phyloP scores from a whole-genome alignment of 2,329 filamentous ascomycete species.

The Trichocomaceae sp. region DNA sequence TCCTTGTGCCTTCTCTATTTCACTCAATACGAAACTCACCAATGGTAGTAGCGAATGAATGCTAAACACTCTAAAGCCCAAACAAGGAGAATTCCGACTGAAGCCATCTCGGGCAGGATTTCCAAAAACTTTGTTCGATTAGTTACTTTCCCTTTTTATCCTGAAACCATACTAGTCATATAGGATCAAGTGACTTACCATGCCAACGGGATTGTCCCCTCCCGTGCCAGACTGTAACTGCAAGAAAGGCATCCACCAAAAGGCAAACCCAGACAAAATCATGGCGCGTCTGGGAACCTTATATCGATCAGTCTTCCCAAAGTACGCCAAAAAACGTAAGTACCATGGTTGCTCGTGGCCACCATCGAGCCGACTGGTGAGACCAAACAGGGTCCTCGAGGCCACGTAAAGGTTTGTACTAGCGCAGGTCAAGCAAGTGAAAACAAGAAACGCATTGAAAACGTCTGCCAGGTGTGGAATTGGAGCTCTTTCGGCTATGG shows the following conservation, averaged over 20 bases:
- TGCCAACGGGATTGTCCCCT: conserved; percentile 14
- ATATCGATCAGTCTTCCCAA: conserved; percentile 22
- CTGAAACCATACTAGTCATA: background rate
- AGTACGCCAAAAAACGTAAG: conserved; percentile 19
- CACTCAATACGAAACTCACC: conserved; percentile 17
- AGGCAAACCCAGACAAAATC: conserved; percentile 32
- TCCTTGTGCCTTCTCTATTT: background rate
- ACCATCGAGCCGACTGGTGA: conserved; percentile 19
- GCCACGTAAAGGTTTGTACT: conserved; percentile 32
- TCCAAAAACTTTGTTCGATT: conserved; percentile 31
- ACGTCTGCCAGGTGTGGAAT: conserved; percentile 20
- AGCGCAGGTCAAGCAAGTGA: conserved; percentile 26
- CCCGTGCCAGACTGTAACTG: conserved; percentile 22
- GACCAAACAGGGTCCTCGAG: conserved; percentile 28
- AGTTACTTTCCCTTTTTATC: background rate
- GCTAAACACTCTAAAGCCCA: conserved; percentile 40
- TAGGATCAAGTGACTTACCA: conserved; percentile 8
- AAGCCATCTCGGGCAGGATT: conserved; percentile 33
- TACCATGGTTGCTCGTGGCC: conserved; percentile 12
- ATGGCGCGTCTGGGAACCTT: conserved; percentile 35
- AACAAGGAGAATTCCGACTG: conserved; percentile 29
- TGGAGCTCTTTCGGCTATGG: conserved; percentile 17
- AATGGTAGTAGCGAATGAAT: conserved; percentile 36
- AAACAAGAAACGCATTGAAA: conserved; percentile 25
- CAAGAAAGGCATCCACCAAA: conserved; percentile 40